Evolutionary conservation across 345 rosid species (phyloP).

Genomic region (Arabis hirsuta): DNA sequence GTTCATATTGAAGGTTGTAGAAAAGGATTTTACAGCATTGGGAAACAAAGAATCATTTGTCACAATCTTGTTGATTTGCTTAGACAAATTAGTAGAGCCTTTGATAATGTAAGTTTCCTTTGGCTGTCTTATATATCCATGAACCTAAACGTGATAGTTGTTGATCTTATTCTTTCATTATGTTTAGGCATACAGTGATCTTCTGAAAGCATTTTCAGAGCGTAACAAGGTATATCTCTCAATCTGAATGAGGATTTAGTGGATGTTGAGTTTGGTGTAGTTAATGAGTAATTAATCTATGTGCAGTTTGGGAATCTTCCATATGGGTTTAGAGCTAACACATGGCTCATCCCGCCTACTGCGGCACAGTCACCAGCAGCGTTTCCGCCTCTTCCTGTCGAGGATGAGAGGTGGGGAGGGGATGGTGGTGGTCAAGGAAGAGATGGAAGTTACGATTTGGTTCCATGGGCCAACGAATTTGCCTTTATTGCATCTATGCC

Average conservation of each 20-base stretch:
- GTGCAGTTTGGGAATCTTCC: conserved; percentile 98
- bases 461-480: conserved; percentile 89
- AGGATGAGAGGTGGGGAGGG: conserved; percentile 96
- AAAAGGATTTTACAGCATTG: conserved; percentile 76
- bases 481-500: conserved; percentile 83
- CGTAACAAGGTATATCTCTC: conserved; percentile 78
- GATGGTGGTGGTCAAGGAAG: conserved; percentile 94
- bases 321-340: conserved; percentile 95
- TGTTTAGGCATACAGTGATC: conserved; percentile 81
- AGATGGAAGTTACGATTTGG: conserved; percentile 70
- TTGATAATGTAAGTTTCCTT: conserved; percentile 66
- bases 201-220: conserved; percentile 85
- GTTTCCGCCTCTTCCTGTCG: conserved; percentile 77
- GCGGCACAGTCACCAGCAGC: conserved; percentile 73
- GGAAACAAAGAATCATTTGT: conserved; percentile 76
- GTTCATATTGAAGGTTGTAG: conserved; percentile 82
- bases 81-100: conserved; percentile 89
- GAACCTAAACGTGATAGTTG: background rate
- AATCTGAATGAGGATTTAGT: conserved; percentile 19
- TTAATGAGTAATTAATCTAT: conserved; percentile 16
- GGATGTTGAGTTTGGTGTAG: conserved; percentile 6
- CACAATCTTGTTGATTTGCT: conserved; percentile 93
- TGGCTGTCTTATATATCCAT: background rate
- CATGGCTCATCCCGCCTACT: conserved; percentile 89
- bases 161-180: conserved; percentile 15